A percentile compares a stretch with the other conserved stretches of the same genome.
These are phyloP conservation scores for Colletotrichum cuscutae DNA, from an alignment of 2,329 filamentous ascomycete species.

Conservation along the genomic window DNA sequence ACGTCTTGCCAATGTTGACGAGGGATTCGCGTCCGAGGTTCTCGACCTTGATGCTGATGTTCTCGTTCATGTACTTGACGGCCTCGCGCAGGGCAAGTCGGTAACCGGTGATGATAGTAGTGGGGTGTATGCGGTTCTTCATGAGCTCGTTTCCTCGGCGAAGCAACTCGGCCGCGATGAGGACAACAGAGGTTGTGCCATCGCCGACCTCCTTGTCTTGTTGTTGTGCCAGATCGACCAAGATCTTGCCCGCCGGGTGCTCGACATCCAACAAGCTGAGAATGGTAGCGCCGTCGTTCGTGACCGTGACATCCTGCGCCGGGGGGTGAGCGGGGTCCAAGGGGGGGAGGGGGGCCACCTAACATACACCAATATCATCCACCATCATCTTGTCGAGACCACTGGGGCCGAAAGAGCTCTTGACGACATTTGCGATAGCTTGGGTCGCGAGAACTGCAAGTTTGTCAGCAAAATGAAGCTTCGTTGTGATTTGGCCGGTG, in stretches of 20 bases:
- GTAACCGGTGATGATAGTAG: constrained; percentile 99
- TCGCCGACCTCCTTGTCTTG: constrained; percentile 99
- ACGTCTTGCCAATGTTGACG: constrained; percentile 95
- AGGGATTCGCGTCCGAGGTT: constrained; percentile 89
- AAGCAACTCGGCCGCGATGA: constrained; percentile 95
- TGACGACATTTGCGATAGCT: constrained; percentile 98
- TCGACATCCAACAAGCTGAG: constrained; percentile 95
- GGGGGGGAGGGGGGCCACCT: constrained; percentile 32
- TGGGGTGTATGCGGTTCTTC: constrained; percentile 99
- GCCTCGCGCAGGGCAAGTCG: constrained; percentile 94
- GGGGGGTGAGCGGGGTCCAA: constrained; percentile 38
- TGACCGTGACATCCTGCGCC: constrained; percentile 91
- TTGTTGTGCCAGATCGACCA: constrained; percentile 97
- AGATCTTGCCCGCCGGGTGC: constrained; percentile 97
- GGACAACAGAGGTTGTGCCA: constrained; percentile 96
- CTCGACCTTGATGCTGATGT: constrained; percentile 96
- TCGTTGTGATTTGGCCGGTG: not conserved
- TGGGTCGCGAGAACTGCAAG: constrained; percentile 87
- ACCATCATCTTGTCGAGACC: constrained; percentile 99
- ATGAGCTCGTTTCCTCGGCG: constrained; percentile 96
- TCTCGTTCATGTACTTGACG: constrained; percentile 98
- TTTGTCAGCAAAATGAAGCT: constrained; percentile 40
- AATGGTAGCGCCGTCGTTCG: constrained; percentile 98
- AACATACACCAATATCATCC: constrained; percentile 91
- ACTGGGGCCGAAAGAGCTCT: constrained; percentile 97